A percentile compares a stretch with the other conserved stretches of the same genome.
Evolutionary conservation across 352 stramenopile genomes (phyloP).

Genomic region (Blastocystis sp.): DNA sequence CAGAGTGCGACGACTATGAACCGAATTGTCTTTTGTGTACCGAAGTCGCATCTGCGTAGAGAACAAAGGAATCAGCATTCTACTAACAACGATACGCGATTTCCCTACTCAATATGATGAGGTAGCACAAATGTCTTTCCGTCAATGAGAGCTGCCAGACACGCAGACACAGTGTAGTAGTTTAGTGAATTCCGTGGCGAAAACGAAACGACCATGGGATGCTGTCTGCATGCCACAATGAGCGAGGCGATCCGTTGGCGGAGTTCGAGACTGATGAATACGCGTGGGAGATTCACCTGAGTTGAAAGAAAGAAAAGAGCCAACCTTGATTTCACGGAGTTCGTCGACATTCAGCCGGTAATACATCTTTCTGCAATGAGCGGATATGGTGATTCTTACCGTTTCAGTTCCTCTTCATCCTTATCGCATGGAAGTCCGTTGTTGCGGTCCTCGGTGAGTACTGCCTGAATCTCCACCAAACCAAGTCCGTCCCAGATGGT

Average conservation of each 20-base stretch:
- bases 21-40: neutral
- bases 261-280: conserved; percentile 36
- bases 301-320: neutral
- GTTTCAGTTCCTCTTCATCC: conserved; percentile 46
- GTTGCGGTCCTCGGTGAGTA: conserved; percentile 27
- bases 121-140: conserved; percentile 43
- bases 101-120: conserved; percentile 17
- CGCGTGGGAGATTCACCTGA: neutral
- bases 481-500: conserved; percentile 15
- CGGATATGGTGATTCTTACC: neutral
- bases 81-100: neutral
- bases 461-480: conserved; percentile 26
- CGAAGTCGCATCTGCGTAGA: conserved; percentile 1
- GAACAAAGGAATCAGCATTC: conserved; percentile 3
- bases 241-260: conserved; percentile 8
- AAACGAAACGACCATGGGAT: neutral
- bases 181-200: neutral
- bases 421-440: conserved; percentile 40
- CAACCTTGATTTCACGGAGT: conserved; percentile 25
- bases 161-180: neutral
- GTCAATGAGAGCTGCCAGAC: conserved; percentile 16
- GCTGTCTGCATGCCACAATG: conserved; percentile 18
- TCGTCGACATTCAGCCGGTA: conserved; percentile 36
- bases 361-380: conserved; percentile 26
- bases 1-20: neutral